Conservation (phyloP, 1,139 yeast genomes). For the Blastobotrys proliferans region DNA sequence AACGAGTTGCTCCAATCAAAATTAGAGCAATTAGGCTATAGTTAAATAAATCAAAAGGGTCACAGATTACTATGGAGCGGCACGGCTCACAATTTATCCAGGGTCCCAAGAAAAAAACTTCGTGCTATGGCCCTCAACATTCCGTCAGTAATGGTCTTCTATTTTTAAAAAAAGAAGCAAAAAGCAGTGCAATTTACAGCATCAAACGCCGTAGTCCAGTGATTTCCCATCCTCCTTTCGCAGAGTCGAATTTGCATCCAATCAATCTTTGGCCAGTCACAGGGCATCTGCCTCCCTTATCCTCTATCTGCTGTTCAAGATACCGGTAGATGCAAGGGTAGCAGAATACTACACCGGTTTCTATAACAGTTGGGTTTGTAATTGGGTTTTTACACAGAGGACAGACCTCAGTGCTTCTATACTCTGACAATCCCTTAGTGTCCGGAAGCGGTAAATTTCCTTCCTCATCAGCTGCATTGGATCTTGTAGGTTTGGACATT, state of each 20-base stretch:
- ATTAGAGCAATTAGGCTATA: too few relatives aligned
- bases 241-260: constrained; percentile 64
- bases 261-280: constrained; percentile 69
- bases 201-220: constrained; percentile 72
- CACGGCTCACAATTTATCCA: too few relatives aligned
- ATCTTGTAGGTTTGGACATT: constrained; percentile 51
- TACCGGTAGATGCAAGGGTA: constrained; percentile 78
- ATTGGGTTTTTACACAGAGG: constrained; percentile 68
- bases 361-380: constrained; percentile 79
- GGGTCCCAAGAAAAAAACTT: too few relatives aligned
- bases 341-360: constrained; percentile 88
- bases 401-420: constrained; percentile 39
- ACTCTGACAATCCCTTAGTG: constrained; percentile 8
- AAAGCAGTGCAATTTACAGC: constrained; percentile 34
- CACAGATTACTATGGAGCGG: too few relatives aligned
- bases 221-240: constrained; percentile 62
- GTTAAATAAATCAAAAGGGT: too few relatives aligned
- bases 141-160: too few relatives aligned
- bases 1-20: too few relatives aligned
- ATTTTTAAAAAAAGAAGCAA: neutral
- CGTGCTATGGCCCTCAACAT: too few relatives aligned
- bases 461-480: constrained; percentile 37
- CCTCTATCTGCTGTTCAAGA: constrained; percentile 43
- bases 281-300: constrained; percentile 78
- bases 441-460: constrained; percentile 52